Conservation (phyloP, 2,329 filamentous ascomycete genomes). For the Sphaceloma murrayae region DNA sequence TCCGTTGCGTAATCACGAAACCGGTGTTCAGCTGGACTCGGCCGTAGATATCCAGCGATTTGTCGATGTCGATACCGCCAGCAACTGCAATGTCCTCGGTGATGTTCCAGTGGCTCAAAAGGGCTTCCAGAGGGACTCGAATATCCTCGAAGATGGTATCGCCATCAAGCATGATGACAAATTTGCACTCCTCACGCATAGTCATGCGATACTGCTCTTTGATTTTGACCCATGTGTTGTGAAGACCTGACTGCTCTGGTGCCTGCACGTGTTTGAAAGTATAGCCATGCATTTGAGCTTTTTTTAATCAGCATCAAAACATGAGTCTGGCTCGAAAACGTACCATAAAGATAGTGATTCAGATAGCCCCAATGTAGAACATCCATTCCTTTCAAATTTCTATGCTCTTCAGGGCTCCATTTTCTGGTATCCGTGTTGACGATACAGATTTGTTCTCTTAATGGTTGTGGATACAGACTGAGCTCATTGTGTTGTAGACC, state of each 20-base stretch:
- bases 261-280: slow-evolving; percentile 41
- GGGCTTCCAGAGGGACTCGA: slow-evolving; percentile 40
- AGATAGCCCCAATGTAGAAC: background rate
- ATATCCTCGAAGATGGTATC: slow-evolving; percentile 37
- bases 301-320: background rate
- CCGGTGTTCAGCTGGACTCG: slow-evolving; percentile 34
- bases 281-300: slow-evolving; percentile 41
- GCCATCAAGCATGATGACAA: slow-evolving; percentile 39
- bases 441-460: background rate
- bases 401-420: slow-evolving; percentile 1
- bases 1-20: slow-evolving; percentile 36
- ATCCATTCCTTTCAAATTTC: background rate
- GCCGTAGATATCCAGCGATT: slow-evolving; percentile 24
- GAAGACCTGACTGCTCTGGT: slow-evolving; percentile 34
- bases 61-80: slow-evolving; percentile 39
- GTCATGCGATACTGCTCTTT: slow-evolving; percentile 28
- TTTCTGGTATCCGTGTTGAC: slow-evolving; percentile 5
- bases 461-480: background rate
- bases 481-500: slow-evolving; percentile 1
- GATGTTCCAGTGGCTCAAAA: slow-evolving; percentile 41
- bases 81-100: slow-evolving; percentile 34
- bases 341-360: slow-evolving; percentile 35
- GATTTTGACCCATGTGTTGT: slow-evolving; percentile 40
- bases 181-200: slow-evolving; percentile 28
- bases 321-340: background rate